Base-by-base conservation (phyloP, 495 filamentous ascomycete species). In the Tuber indicum region DNA sequence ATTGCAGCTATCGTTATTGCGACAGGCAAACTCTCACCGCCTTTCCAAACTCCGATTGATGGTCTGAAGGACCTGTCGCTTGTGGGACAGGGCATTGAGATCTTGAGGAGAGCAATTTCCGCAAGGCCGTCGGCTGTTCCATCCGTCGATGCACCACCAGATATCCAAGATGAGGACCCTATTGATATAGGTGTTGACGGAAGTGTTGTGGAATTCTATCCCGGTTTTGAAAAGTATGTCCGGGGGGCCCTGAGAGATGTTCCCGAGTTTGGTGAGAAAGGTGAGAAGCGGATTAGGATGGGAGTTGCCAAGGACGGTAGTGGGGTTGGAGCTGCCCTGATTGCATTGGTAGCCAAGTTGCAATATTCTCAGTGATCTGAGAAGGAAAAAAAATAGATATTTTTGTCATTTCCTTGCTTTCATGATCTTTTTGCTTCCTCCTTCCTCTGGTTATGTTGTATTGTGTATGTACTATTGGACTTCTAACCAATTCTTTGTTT, bases 251-350 rank as follows among this genome's bases (percentile, higher is more conserved):
- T 97, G 73, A 85, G 89, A 39, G 88, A 88, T 74, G 88, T 97
- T 26, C 87, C 91, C 44, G 88, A 90, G 75, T 90, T 97, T 80
- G 94, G 94, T 17, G 84, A 83, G 17, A 86, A 87, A 17, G 92
- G 93, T 14, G 93, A 95, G 74, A 90, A 91, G 84, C 91, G 89
- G 84, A 89, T 98, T 77, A 87, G 92, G 66, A 97, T 98, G 81
- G 94, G 94, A 19, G 93, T 97, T 84, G 94, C 94, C 74, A 95
- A 96, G 88, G 94, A 98, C 85, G 94, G 94, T 71, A 92, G 90
- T 75, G 94, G 94, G 74, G 94, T 98, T 71, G 94, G 94, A 43
- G 94, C 94, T 14, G 94, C 94, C 72, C 84, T 98, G 81, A 97
- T 97, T 84, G 94, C 94, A 46, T 87, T 97, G 21, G 75, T 82